These are phyloP conservation scores for Amanita subjunquillea DNA, from an alignment of 768 basidiomycete genomes.

Conservation along the genomic window DNA sequence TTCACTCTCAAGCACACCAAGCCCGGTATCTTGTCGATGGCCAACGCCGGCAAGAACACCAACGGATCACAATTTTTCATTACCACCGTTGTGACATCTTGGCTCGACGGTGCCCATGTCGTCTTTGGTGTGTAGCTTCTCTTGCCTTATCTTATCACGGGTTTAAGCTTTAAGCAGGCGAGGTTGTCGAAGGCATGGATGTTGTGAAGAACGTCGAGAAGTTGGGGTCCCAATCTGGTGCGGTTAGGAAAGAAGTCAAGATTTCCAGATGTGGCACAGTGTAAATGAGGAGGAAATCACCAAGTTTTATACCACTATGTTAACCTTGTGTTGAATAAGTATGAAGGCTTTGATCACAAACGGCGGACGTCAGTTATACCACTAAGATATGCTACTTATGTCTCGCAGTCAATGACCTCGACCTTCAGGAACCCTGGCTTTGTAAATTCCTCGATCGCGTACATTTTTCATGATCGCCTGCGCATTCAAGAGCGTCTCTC, in stretches of 20 bases:
- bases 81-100: constrained; percentile 66
- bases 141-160: constrained; percentile 1
- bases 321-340: too few species aligned
- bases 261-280: constrained; percentile 49
- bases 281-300: constrained; percentile 9
- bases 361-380: too few species aligned
- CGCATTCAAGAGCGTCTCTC: constrained; percentile 22
- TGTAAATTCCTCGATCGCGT: constrained; percentile 57
- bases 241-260: constrained; percentile 31
- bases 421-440: constrained; percentile 56
- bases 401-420: background rate
- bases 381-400: too few species aligned
- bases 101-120: constrained; percentile 80
- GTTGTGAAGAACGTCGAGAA: constrained; percentile 35
- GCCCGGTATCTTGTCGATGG: constrained; percentile 64
- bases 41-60: constrained; percentile 73
- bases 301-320: background rate
- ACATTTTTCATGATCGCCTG: constrained; percentile 46
- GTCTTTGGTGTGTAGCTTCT: constrained; percentile 56
- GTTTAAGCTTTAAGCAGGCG: constrained; percentile 24
- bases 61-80: constrained; percentile 90
- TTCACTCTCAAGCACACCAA: constrained; percentile 67
- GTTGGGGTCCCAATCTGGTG: constrained; percentile 27
- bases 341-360: too few species aligned
- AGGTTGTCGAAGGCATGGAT: constrained; percentile 59